Base-by-base conservation (phyloP, 2,329 filamentous ascomycete genomes). In the Metarhizium sp. region DNA sequence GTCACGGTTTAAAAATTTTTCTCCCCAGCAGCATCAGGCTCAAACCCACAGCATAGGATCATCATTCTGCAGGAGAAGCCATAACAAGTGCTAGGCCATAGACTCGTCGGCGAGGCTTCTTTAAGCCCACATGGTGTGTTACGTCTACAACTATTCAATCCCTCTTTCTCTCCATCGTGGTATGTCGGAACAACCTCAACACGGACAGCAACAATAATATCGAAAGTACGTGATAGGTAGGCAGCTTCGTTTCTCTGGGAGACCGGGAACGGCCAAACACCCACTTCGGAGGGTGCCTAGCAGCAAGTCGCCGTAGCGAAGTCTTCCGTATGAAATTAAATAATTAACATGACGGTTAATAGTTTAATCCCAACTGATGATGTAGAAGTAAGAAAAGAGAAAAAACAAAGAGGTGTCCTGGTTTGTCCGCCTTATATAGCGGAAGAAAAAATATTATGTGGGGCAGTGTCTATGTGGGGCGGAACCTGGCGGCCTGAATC, bases 221-320 rank as follows among this genome's bases (percentile, higher is more conserved):
- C 69, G 63, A 60, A 63, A 63, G 62, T 58, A 65, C 66, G 74
- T 76, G 73, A 66, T 73, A 70, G 59, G 71, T 68, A 73, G 75
- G 74, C 68, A 66, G 65, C 73, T 70, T 72, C 74, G 65, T 74
- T 71, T 58, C 62, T 79, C 57, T 74, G 62, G 75, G 75, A 69
- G 76, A 76, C 76, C 75, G 76, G 76, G 76, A 79, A 79, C 76
- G 76, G 76, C 77, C 73, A 75, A 70, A 76, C 71, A 77, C 73
- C 72, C 73, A 79, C 73, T 65, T 73, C 66, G 34, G 49, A 53
- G 52, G 67, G 66, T 74, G 75, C 73, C 76, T 74, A 75, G 77
- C 76, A 79, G 76, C 76, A 77, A 77, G 75, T 75, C 76, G 73
- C 75, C 65, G 67, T 68, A 66, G 76, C 74, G 76, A 75, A 78